Base-by-base conservation (phyloP, 2,329 filamentous ascomycete species). In the Xylariaceae sp. region DNA sequence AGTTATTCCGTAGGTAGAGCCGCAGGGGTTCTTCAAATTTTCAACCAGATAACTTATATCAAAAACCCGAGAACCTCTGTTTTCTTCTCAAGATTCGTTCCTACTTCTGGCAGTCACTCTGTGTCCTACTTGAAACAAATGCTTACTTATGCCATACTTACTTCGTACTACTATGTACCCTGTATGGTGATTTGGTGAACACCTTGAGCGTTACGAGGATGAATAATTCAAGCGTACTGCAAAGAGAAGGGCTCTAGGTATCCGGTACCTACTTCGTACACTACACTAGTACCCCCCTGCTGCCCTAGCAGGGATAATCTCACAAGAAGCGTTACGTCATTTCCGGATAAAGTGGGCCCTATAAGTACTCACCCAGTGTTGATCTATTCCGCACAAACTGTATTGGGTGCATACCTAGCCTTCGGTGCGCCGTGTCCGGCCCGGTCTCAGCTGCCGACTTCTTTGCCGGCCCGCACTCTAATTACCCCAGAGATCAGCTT, bases 291-390 rank as follows among this genome's bases (percentile, higher is more conserved):
- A 45, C 37, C 26, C 48, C 16, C 36, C n/a, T 40, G 13, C 21
- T 22, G 32, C 21, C 42, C 46, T 10, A 19, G 41, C 54, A 50
- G 48, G 49, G 54, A 60, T 60, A 39, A 53, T 40, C 42, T 55
- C 51, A 59, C 59, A 61, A 65, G 56, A 56, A 60, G 58, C 10
- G 54, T 66, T 67, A 67, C 65, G 65, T 67, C 65, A 67, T 64
- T 64, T 54, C 47, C 46, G 44, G 57, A 57, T 53, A 57, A 57
- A 53, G 50, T 36, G 49, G 51, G 51, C 34, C 30, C 37, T 7
- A 32, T 36, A 59, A 55, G 63, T 65, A 59, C 59, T 56, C 56
- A 30, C 61, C 58, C 60, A 65, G 64, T 67, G 54, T 48, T 19
- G 21, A 13, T 22, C n/a, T 13, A 32, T 12, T n/a, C 2, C 21